Conservation (phyloP, 2,329 filamentous ascomycete genomes). For the Microdochium bolleyi region DNA sequence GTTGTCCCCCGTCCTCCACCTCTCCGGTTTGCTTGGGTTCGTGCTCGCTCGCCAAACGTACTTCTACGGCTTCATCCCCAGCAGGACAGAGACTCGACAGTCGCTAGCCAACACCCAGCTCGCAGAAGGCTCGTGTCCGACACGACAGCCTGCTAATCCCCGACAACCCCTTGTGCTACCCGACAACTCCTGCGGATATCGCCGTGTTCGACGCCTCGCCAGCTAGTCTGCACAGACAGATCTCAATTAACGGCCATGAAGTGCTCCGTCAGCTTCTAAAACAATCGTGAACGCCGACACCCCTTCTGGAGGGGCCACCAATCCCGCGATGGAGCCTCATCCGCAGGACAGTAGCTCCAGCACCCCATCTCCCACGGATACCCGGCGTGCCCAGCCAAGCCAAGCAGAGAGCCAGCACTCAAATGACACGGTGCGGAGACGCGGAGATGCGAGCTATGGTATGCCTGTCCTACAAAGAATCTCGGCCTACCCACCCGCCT, state of each 20-base stretch:
- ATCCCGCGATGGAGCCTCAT: conserved; percentile 34
- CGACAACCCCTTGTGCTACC: neutral
- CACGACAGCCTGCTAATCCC: neutral
- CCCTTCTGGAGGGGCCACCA: neutral
- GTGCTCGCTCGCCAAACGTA: neutral
- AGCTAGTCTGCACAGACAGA: neutral
- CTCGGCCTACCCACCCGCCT: neutral
- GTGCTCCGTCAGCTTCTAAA: conserved; percentile 1
- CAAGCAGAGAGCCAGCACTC: conserved; percentile 49
- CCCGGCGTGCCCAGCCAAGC: conserved; percentile 28
- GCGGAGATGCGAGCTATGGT: conserved; percentile 51
- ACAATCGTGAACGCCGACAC: neutral
- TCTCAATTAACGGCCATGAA: neutral
- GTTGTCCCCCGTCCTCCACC: neutral
- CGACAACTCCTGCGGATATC: neutral
- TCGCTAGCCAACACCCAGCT: no score
- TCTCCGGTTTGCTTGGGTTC: neutral
- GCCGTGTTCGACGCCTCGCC: neutral
- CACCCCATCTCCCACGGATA: conserved; percentile 40
- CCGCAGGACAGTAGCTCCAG: conserved; percentile 28
- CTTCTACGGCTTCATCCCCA: no score
- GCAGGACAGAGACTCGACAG: no score
- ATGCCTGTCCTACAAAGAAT: conserved; percentile 13
- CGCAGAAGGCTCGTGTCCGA: neutral
- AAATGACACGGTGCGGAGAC: conserved; percentile 50